phyloP scores from a whole-genome alignment of 164 flowering plant genomes.

The Amborella trichopoda region DNA sequence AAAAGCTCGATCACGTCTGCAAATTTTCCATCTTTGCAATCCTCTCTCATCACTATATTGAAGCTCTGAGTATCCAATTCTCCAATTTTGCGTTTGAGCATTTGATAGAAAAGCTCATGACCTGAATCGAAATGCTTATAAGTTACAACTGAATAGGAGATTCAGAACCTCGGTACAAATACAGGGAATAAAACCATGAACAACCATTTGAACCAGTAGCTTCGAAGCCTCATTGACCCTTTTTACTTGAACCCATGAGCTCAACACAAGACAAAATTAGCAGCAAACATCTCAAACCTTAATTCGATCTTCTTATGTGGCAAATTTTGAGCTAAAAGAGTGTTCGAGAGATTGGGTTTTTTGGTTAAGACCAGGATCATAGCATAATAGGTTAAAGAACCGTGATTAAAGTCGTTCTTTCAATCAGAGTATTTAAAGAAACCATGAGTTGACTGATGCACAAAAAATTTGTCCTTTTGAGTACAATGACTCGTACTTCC shows the following conservation, averaged over 20 bases:
- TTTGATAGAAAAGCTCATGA: conserved; percentile 9
- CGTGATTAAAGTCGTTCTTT: conserved; percentile 12
- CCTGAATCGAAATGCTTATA: conserved; percentile 5
- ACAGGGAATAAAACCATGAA: conserved; percentile 6
- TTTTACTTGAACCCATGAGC: conserved; percentile 11
- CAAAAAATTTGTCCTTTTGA: too few species aligned
- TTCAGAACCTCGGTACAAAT: conserved; percentile 1
- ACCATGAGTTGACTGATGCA: too few species aligned
- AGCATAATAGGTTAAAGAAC: conserved; percentile 8
- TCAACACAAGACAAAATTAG: conserved; percentile 7
- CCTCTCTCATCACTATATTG: conserved; percentile 9
- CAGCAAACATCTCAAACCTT: conserved; percentile 2
- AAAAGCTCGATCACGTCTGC: conserved; percentile 6
- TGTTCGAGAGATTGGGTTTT: conserved; percentile 2
- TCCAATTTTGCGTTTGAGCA: conserved; percentile 6
- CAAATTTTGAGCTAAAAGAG: conserved; percentile 5
- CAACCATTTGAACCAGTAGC: conserved; percentile 9
- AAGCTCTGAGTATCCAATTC: conserved; percentile 9
- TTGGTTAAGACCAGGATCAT: conserved; percentile 10
- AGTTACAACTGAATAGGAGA: conserved; percentile 3
- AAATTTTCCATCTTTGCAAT: conserved; percentile 7
- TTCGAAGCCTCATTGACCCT: conserved; percentile 3
- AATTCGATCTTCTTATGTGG: conserved; percentile 11
- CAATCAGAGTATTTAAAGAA: too few species aligned
- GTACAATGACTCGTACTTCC: too few species aligned